These are phyloP conservation scores for Colletotrichum coccodes DNA, from an alignment of 2,329 filamentous ascomycete species.

Conservation along the genomic window DNA sequence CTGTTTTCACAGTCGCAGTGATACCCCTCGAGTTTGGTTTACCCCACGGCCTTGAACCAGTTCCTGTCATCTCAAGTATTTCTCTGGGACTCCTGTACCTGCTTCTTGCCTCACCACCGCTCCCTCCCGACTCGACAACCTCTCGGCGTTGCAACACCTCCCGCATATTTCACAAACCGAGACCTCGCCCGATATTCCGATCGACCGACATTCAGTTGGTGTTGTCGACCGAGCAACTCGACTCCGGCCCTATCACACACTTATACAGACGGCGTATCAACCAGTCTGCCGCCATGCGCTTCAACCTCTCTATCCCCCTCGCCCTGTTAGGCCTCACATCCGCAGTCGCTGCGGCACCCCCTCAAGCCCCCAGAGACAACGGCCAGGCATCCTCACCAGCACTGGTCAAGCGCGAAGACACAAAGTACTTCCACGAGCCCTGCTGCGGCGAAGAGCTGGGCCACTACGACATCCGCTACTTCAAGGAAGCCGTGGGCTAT, in stretches of 20 bases:
- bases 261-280: neutral
- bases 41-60: neutral
- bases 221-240: neutral
- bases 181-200: neutral
- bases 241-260: neutral
- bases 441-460: conserved; percentile 68
- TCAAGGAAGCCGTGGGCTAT: conserved; percentile 70
- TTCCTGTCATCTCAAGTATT: neutral
- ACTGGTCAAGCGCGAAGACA: conserved; percentile 23
- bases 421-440: conserved; percentile 75
- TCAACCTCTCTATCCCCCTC: conserved; percentile 11
- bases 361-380: conserved; percentile 7
- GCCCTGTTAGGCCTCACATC: conserved; percentile 18
- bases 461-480: conserved; percentile 82
- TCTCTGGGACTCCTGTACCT: neutral
- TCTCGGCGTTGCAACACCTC: conserved; percentile 17
- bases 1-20: conserved; percentile 4
- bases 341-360: conserved; percentile 15
- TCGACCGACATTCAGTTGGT: neutral
- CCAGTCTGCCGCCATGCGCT: conserved; percentile 15
- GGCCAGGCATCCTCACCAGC: neutral
- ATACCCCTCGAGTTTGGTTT: conserved; percentile 1
- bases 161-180: neutral
- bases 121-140: too few relatives aligned
- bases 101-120: neutral